Base-by-base conservation (phyloP, 2,329 filamentous ascomycete genomes). In the Apiospora saccharicola region DNA sequence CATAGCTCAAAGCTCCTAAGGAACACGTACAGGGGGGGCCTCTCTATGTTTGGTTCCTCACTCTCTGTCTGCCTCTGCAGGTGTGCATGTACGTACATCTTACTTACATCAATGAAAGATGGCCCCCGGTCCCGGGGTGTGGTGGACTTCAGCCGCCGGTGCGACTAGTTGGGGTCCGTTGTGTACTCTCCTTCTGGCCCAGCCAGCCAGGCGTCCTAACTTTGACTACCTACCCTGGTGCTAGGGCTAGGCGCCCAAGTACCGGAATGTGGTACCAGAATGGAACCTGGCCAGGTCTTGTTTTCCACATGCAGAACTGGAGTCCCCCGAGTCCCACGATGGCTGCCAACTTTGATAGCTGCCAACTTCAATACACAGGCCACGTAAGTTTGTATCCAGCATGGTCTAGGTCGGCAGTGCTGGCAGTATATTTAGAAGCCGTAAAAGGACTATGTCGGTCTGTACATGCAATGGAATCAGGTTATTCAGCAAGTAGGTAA, bases 161-260 rank as follows among this genome's bases (percentile, higher is more conserved):
- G 34, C 57, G 57, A 37, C 57, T 41, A 64, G 19, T 41, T 64
- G 34, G 53, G 53, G 53, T 34, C 19, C 10, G 34, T 41, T 64
- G 57, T 64, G 30, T 41, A 37, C 53, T 61, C 53, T 61, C n/a
- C 57, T 34, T 2, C 30, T 64, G 30, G 57, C 14, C 19, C 57
- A 64, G 57, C 57, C 57, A 64, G 57, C 57, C 57, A 64, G 57
- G n/a, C 30, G 57, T 41, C 57, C n/a, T 64, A 41, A 37, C 34
- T 41, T 41, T 37, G 53, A 26, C 43, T 44, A 44, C 43, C 43
- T 44, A 44, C 43, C 43, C 43, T 14, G 43, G 46, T 10, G 53
- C 34, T 41, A 64, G 57, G 57, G 53, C 34, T 64, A 64, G 57
- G 57, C 57, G 57, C 57, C 57, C 57, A 64, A 64, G 57, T 64